Base-by-base conservation (phyloP, 2,329 filamentous ascomycete genomes). In the Xylaria sp. region DNA sequence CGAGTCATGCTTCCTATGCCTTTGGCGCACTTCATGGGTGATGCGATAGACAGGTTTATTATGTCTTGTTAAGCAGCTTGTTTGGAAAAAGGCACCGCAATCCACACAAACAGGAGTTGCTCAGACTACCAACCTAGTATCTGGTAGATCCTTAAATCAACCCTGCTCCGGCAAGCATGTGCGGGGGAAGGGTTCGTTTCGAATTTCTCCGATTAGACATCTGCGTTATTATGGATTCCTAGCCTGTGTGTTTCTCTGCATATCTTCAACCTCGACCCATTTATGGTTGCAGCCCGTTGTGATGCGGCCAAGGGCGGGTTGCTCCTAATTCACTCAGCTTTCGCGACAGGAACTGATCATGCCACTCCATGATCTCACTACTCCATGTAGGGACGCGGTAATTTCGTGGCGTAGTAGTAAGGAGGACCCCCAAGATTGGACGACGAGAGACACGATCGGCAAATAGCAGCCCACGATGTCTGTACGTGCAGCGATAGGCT, bases 401-500 rank as follows among this genome's bases (percentile, higher is more conserved):
- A 64, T 54, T 42, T 58, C 37, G 55, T 61, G 58, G 51, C 55
- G 53, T 38, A 42, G 57, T 35, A 37, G 42, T 45, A 60, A 46
- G 45, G n/a, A n/a, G n/a, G n/a, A 17, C 61, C 51, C 43, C 45
- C 55, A 60, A 63, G 60, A 63, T 65, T 58, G 64, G 53, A 65
- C 69, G 45, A 68, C 60, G 58, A 59, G 37, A 58, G 56, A 64
- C 63, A 49, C 42, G 53, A 47, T 55, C 69, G 70, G 70, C 64
- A 65, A 61, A 61, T 60, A 57, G 66, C 68, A 70, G 66, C 45
- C 33, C 42, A 38, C 54, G 49, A 61, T 45, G 51, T 67, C 66
- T 61, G 60, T 66, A 68, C 64, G 59, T 63, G 60, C 64, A 51
- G 60, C 67, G 57, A 71, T 72, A 69, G 69, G 70, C 60, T 63